Base-by-base conservation (phyloP, 1,284 basidiomycete genomes). In the Sporisorium scitamineum region DNA sequence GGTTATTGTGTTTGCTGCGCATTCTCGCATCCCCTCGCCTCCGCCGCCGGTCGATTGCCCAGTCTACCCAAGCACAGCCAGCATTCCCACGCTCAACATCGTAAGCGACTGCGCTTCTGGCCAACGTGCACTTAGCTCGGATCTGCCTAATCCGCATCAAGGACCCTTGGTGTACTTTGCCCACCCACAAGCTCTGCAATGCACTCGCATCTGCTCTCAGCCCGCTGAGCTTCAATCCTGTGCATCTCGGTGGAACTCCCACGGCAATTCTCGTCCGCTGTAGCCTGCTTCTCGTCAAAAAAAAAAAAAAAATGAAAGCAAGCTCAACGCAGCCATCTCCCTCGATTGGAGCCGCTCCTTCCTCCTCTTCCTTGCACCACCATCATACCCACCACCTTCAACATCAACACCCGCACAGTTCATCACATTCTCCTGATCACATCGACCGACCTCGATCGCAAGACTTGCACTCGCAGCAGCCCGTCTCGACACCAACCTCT, bases 191-290 rank as follows among this genome's bases (percentile, higher is more conserved):
- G 55, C 31, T 29, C 41, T 50, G 61, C 58, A 51, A 65, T 70
- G 68, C 68, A 61, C 44, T 54, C 37, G 37, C 42, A 32, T 14
- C 60, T 61, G 27, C 57, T 27, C 31, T 39, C 16, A 41, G 24
- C 16, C 59, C 45, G 48, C 68, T 64, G 62, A 70, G 62, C 58
- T 61, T 45, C 34, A 56, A 65, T 57, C 31, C 31, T n/a, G n/a
- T n/a, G n/a, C n/a, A n/a, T n/a, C 37, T 22, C 9, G 57, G 42
- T 20, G 31, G 6, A 26, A 31, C 29, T 24, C 22, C n/a, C 13
- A 56, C 44, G 42, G 39, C 29, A n/a, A 4, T 54, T 39, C 41
- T 24, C n/a, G n/a, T n/a, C n/a, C n/a, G 41, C 55, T 58, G 34
- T 45, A 58, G 44, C 27, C 26, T 31, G 20, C 24, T 50, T 37